Evolutionary conservation across 768 basidiomycete species (phyloP).

Genomic region (Rhizopogon rudus): DNA sequence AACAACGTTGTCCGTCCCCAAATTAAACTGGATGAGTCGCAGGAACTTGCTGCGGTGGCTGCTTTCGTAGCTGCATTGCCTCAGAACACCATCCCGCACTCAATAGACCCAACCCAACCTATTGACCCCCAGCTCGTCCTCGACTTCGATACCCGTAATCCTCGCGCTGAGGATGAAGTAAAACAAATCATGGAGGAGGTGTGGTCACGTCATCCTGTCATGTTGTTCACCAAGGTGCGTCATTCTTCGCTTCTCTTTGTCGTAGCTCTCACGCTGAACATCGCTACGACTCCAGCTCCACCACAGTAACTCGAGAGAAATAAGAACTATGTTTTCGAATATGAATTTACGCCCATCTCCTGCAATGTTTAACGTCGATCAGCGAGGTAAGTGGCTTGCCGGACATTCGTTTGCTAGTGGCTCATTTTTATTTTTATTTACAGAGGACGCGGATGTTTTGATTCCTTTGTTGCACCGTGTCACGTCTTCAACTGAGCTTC

Average conservation of each 20-base stretch:
- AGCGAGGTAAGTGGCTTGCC: conserved; percentile 34
- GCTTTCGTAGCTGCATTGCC: conserved; percentile 71
- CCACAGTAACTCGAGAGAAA: conserved; percentile 61
- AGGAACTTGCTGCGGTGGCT: conserved; percentile 73
- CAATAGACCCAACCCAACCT: conserved; percentile 56
- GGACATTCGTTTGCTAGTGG: background rate
- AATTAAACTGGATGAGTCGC: conserved; percentile 41
- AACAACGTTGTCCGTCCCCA: conserved; percentile 27
- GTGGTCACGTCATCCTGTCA: conserved; percentile 70
- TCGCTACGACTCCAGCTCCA: conserved; percentile 39
- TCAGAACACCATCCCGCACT: conserved; percentile 67
- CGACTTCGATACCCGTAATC: conserved; percentile 74
- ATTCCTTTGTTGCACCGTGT: conserved; percentile 58
- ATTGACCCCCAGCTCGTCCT: conserved; percentile 80
- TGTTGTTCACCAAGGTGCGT: conserved; percentile 67
- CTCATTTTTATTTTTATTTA: background rate
- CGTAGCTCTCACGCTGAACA: conserved; percentile 1
- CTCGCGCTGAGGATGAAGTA: conserved; percentile 58
- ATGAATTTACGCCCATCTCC: conserved; percentile 60
- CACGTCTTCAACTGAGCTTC: conserved; percentile 48
- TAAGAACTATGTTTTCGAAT: conserved; percentile 51
- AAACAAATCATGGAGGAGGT: conserved; percentile 54
- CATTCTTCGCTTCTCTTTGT: conserved; percentile 4
- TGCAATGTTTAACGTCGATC: conserved; percentile 66
- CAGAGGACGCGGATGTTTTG: conserved; percentile 62